Base-by-base conservation (phyloP, 2,329 filamentous ascomycete species). In the Nothophoma quercina region DNA sequence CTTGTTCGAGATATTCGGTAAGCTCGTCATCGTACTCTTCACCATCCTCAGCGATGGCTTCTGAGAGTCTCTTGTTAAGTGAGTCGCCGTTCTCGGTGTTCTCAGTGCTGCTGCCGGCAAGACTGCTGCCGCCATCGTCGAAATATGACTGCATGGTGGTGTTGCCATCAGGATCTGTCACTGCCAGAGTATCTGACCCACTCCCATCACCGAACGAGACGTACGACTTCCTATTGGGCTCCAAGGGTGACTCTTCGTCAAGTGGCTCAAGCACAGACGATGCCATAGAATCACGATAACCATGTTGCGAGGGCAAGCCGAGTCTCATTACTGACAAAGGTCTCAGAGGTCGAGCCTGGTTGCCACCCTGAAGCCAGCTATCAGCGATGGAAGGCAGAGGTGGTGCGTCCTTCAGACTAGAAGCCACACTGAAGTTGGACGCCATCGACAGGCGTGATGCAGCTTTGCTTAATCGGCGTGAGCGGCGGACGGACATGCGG, bases 381-480 rank as follows among this genome's bases (percentile, higher is more conserved):
- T 98, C 93, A 38, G 93, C 93, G 65, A 99, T 98, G 34, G 90
- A 96, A 1, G 95, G 95, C 57, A 99, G 91, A 1, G 95, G 93
- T 9, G 95, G 95, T 3, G 93, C 93, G 77, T 98, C 93, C 68
- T 89, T 90, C 49, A 97, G 80, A 71, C 90, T 97, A 3, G 93
- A 97, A 25, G 93, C 91, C 68, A 93, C 90, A 76, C 95, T 98
- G 65, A 93, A 83, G 70, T 90, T 98, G 75, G 93, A 98, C 13
- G 93, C 91, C 59, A 96, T 93, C 71, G 93, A 97, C 53, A 99
- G 82, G 23, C 93, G 90, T 73, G 91, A 96, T 61, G 96, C 93
- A 61, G 96, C 91, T 72, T 91, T 90, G 78, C 93, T 98, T 59
- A 98, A 82, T 45, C 95, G 89, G 45, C 90, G 91, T 32, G 93